Evolutionary conservation across 1,139 yeast species (phyloP), one percentile per base, ranked within the genome.

Genomic region (Scheffersomyces illinoinensis): DNA sequence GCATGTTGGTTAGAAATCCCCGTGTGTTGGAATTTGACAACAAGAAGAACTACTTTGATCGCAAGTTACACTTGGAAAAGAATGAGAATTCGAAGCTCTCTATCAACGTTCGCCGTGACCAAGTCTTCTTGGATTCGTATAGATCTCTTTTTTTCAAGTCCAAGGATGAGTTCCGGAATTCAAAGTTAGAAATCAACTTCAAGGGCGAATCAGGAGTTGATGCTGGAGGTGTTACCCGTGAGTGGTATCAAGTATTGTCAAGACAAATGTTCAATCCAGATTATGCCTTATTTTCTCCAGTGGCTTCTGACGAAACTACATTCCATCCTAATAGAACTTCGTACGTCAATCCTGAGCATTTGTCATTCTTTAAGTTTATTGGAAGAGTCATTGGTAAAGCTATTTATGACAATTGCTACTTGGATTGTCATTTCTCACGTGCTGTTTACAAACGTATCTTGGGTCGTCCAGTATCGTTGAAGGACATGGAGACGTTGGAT

Each of bases 211-310:
- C 91, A 59, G 99, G 99, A 65, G 91, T 95, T 55, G 99, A 96
- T 80, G 99, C 98, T 2, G 99, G 99, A 66, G 99, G 99, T 56
- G 89, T 96, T 23, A 92, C 98, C 0, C 82, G 99, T 68, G 99
- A 96, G 73, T 96, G 99, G 99, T 93, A 89, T 69, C 98, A 93
- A 71, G 97, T 93, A 10, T 76, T 96, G 59, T 89, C 98, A 0
- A 82, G 98, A 62, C 98, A 95, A 73, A 93, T 96, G 91, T 93
- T 95, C 76, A 93, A 95, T 70, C 97, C 99, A 0, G 97, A 93
- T 68, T 93, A 93, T 76, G 98, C 98, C 0, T 77, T 96, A 61
- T 96, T 95, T 71, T 83, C 91, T 0, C 98, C 99, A 0, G 97
- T 93, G 56, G 92, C 97, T 0, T 86, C 97, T 1, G 99, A 95